Base-by-base conservation (phyloP, 83 land plant species). In the Diphasiastrum complanatum region DNA sequence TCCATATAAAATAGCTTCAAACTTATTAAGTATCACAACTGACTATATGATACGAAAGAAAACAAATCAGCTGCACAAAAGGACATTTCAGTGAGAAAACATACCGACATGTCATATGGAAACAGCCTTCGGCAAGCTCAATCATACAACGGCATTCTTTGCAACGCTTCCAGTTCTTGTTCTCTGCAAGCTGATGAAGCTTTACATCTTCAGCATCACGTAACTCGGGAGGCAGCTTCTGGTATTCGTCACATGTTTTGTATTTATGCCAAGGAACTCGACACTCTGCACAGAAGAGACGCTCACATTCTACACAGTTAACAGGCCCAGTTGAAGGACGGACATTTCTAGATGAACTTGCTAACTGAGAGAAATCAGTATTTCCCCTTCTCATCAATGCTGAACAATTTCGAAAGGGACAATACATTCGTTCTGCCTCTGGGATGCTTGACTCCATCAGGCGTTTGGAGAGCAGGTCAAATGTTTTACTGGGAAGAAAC, bases 31-130 rank as follows among this genome's bases (percentile, higher is more conserved):
- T n/a, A n/a, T n/a, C n/a, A n/a, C n/a, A n/a, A n/a, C n/a, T n/a
- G n/a, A n/a, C n/a, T n/a, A n/a, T n/a, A n/a, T n/a, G n/a, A n/a
- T n/a, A n/a, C n/a, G n/a, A n/a, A n/a, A n/a, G n/a, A n/a, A n/a
- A n/a, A n/a, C n/a, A n/a, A n/a, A n/a, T n/a, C n/a, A n/a, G n/a
- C n/a, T n/a, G n/a, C n/a, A n/a, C n/a, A n/a, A n/a, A n/a, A n/a
- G n/a, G n/a, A n/a, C n/a, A n/a, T n/a, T n/a, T n/a, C n/a, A n/a
- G n/a, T n/a, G n/a, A n/a, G n/a, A n/a, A n/a, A n/a, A n/a, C n/a
- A n/a, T 72, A 89, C 98, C 88, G 74, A 87, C 98, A 93, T 32
- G 91, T 87, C 76, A 92, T 88, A 63, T 92, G 98, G 64, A 68
- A 83, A 78, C 98, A 92, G 19, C 98, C 98, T 65, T 89, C 91